Base-by-base conservation (phyloP, 441 rosid species). In the Jatropha podagrica region DNA sequence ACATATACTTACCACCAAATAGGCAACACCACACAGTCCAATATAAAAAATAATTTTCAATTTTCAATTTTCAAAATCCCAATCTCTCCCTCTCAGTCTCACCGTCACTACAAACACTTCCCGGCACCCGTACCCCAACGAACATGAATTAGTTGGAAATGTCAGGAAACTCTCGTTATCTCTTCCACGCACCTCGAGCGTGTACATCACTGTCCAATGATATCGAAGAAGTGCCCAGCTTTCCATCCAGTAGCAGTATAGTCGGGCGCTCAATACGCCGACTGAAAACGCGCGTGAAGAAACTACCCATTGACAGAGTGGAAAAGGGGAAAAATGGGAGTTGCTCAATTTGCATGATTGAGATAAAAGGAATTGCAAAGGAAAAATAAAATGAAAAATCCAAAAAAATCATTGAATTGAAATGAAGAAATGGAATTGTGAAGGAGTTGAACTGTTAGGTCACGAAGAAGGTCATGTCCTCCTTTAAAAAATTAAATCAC, bases 401-500 rank as follows among this genome's bases (percentile, higher is more conserved):
- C 38, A 77, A 71, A 48, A 0, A 41, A 65, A 62, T 64, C 69
- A 78, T 51, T 68, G 40, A 72, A 68, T 61, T 38, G 76, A 48
- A 78, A 44, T 49, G 60, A 14, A 37, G 20, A 76, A 20, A 23
- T 23, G 38, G 61, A 70, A 48, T 14, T 7, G 66, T 11, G 75
- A 52, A 32, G 74, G 80, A 23, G 18, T 23, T 52, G 48, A 8
- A 40, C 37, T 32, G 78, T 73, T 74, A 80, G 83, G 81, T 84
- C 89, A 88, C 85, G 89, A 76, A 79, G 67, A 82, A 62, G 46
- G 66, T 72, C 81, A 74, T 72, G 87, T 67, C 58, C 44, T 2
- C 58, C 68, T 68, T 75, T 78, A 76, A 52, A 74, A 67, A 80
- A 66, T 44, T 44, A 48, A 44, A n/a, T 40, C 14, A 4, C 20